Evolutionary conservation across 2,329 filamentous ascomycete genomes (phyloP).

Genomic region (Metarhizium rileyi): DNA sequence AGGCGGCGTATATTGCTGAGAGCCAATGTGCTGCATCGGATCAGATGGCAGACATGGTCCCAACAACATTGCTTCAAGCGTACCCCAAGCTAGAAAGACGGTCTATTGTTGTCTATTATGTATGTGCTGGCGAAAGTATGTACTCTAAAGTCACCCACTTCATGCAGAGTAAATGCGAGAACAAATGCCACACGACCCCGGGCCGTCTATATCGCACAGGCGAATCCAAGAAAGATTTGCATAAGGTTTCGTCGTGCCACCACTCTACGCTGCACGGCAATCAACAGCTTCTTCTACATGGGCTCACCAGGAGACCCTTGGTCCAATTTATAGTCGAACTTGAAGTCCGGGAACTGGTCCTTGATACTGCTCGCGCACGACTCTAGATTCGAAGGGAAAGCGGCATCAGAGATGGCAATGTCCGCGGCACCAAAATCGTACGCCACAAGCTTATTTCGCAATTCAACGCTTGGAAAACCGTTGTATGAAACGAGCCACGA

Average conservation of each 20-base stretch:
- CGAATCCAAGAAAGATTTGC: too few species aligned
- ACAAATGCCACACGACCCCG: too few species aligned
- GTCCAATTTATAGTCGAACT: conserved; percentile 9
- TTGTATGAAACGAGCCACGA: conserved; percentile 21
- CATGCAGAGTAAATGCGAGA: too few species aligned
- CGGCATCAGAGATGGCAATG: conserved; percentile 8
- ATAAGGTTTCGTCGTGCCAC: too few species aligned
- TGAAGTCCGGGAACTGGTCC: conserved; percentile 4
- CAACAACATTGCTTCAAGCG: background rate
- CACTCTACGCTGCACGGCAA: too few species aligned
- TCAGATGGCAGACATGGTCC: too few species aligned
- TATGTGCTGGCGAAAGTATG: background rate
- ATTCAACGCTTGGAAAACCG: conserved; percentile 17
- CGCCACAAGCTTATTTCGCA: conserved; percentile 6
- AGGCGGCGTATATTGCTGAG: too few species aligned
- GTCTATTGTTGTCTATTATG: background rate
- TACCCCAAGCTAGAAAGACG: background rate
- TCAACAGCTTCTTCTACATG: background rate
- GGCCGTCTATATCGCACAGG: too few species aligned
- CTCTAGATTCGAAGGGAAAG: conserved; percentile 6
- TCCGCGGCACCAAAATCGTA: conserved; percentile 10
- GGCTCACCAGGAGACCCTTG: conserved; percentile 8
- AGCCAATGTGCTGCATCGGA: too few species aligned
- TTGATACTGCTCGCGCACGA: conserved; percentile 1
- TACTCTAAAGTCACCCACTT: background rate